These are phyloP conservation scores for Rhynchosporium graminicola DNA, from an alignment of 2,329 filamentous ascomycete species.

Conservation along the genomic window DNA sequence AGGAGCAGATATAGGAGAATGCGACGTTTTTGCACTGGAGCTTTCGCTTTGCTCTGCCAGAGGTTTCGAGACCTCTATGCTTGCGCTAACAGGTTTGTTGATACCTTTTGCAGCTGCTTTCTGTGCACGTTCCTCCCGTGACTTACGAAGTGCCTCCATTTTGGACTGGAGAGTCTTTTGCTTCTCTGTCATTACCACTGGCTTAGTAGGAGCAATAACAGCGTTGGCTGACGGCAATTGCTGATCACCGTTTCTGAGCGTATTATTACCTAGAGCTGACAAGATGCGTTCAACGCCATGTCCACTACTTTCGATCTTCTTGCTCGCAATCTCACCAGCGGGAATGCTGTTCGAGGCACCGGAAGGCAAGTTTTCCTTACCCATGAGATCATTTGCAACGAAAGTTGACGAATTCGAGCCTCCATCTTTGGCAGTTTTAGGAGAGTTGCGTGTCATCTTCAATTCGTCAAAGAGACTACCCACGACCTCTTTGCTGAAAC, in stretches of 20 bases:
- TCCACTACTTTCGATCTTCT: neutral
- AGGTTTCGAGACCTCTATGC: constrained; percentile 10
- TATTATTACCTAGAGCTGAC: constrained; percentile 45
- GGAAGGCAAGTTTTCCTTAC: constrained; percentile 47
- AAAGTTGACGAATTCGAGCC: neutral
- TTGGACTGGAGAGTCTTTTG: constrained; percentile 74
- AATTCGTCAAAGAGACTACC: constrained; percentile 68
- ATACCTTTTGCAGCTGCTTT: constrained; percentile 42
- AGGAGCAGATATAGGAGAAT: neutral
- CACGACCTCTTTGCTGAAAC: constrained; percentile 65
- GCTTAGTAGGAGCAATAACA: constrained; percentile 24
- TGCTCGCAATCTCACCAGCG: neutral
- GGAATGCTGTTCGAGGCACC: neutral
- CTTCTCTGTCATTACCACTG: constrained; percentile 60
- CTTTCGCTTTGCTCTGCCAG: constrained; percentile 16
- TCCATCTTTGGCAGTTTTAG: constrained; percentile 20
- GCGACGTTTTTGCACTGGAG: neutral
- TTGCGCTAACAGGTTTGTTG: constrained; percentile 13
- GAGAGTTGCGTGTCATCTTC: constrained; percentile 49
- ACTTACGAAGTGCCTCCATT: constrained; percentile 71
- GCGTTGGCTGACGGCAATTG: neutral
- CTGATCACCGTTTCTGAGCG: neutral
- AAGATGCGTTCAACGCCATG: neutral
- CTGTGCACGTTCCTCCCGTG: constrained; percentile 48
- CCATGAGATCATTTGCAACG: neutral